phyloP scores from a whole-genome alignment of 2,329 filamentous ascomycete species.

The Ophiostoma tasmaniense region DNA sequence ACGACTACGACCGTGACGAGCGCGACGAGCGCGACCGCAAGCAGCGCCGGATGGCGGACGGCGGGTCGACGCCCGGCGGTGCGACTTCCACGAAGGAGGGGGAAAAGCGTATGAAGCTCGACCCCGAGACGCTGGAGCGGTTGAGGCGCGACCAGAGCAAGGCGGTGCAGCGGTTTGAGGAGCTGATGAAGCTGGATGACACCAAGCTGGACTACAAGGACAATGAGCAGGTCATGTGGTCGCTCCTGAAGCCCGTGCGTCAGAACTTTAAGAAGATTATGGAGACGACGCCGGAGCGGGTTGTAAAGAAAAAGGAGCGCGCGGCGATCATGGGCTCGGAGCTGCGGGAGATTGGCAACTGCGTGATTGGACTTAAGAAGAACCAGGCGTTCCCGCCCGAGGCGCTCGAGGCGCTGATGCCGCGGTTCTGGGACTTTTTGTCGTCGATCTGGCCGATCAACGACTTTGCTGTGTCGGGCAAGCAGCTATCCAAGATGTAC shows the following conservation, averaged over 20 bases:
- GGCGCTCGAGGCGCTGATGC: slow-evolving; percentile 29
- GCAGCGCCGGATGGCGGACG: slow-evolving; percentile 21
- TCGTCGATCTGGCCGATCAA: slow-evolving; percentile 34
- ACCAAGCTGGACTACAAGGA: slow-evolving; percentile 29
- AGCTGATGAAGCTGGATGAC: slow-evolving; percentile 31
- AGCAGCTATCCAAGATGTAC: slow-evolving; percentile 32
- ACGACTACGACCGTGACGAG: slow-evolving; percentile 45
- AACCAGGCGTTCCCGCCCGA: slow-evolving; percentile 26
- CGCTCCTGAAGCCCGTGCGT: slow-evolving; percentile 31
- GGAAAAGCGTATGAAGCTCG: slow-evolving; percentile 30
- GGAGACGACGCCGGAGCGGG: slow-evolving; percentile 27
- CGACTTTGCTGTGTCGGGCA: slow-evolving; percentile 30
- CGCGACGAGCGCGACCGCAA: slow-evolving; percentile 45
- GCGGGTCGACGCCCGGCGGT: slow-evolving; percentile 21
- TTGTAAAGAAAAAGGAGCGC: slow-evolving; percentile 29
- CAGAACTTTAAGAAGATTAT: slow-evolving; percentile 32
- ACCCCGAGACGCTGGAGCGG: slow-evolving; percentile 30
- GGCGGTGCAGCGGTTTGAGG: slow-evolving; percentile 31
- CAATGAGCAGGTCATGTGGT: slow-evolving; percentile 32
- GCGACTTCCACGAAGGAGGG: slow-evolving; percentile 31
- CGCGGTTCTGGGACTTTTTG: slow-evolving; percentile 33
- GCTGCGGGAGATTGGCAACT: slow-evolving; percentile 31
- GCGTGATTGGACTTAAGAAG: slow-evolving; percentile 28
- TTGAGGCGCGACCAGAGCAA: slow-evolving; percentile 29
- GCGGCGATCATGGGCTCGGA: slow-evolving; percentile 32